phyloP scores from a whole-genome alignment of 495 filamentous ascomycete species.

The Penicillium subrubescens region DNA sequence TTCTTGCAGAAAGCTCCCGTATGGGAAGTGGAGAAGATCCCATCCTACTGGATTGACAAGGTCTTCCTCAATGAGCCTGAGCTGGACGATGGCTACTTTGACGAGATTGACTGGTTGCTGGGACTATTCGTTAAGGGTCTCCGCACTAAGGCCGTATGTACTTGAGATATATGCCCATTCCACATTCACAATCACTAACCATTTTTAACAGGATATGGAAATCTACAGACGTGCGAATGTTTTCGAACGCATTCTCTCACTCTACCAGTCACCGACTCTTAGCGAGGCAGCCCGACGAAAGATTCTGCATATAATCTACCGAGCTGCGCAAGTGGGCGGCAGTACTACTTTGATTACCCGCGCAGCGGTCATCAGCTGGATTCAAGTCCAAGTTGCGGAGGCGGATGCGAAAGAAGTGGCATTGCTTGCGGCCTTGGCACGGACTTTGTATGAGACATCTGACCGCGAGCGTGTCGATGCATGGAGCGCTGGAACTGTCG shows the following conservation, averaged over 20 bases:
- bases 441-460: conserved; percentile 67
- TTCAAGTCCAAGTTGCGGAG: conserved; percentile 58
- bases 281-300: conserved; percentile 61
- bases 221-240: conserved; percentile 80
- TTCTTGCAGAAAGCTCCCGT: conserved; percentile 75
- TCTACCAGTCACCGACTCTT: conserved; percentile 69
- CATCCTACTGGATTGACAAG: conserved; percentile 69
- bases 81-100: conserved; percentile 71
- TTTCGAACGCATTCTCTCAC: conserved; percentile 74
- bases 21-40: conserved; percentile 75
- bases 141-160: conserved; percentile 54
- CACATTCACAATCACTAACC: conserved; percentile 6
- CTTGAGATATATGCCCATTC: not conserved
- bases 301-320: conserved; percentile 72
- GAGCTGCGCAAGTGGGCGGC: conserved; percentile 71
- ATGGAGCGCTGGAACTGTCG: conserved; percentile 64
- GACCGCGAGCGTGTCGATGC: conserved; percentile 64
- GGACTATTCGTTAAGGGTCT: conserved; percentile 72
- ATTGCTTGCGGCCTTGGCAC: conserved; percentile 59
- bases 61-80: conserved; percentile 70
- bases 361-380: conserved; percentile 80
- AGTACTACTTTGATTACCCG: conserved; percentile 85
- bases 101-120: conserved; percentile 80
- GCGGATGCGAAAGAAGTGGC: conserved; percentile 46
- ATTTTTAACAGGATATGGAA: conserved; percentile 63